phyloP scores from a whole-genome alignment of 192 early-diverging fungal genomes.

The Ambispora gerdemannii region DNA sequence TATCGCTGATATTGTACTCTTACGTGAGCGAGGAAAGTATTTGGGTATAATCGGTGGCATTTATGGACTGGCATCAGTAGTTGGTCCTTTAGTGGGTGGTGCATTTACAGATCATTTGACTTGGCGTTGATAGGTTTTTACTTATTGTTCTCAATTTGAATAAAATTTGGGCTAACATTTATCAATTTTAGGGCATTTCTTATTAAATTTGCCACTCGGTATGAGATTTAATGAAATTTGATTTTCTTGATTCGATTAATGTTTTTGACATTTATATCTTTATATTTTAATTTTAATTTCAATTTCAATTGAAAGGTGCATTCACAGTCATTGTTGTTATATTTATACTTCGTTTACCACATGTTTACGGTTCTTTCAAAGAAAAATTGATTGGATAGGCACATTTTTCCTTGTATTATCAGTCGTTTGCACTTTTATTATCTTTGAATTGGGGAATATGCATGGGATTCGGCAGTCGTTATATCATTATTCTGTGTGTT shows the following conservation, averaged over 20 bases:
- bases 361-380: constrained; percentile 39
- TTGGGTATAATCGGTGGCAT: constrained; percentile 54
- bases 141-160: constrained; percentile 32
- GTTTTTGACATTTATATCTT: constrained; percentile 32
- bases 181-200: constrained; percentile 25
- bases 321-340: constrained; percentile 58
- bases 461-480: constrained; percentile 61
- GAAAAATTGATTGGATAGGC: constrained; percentile 58
- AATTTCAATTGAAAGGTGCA: constrained; percentile 36
- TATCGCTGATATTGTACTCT: constrained; percentile 57
- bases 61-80: constrained; percentile 54
- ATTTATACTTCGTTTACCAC: constrained; percentile 53
- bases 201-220: constrained; percentile 10
- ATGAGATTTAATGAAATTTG: constrained; percentile 27
- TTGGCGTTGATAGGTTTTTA: constrained; percentile 48
- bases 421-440: constrained; percentile 57
- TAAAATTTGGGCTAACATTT: constrained; percentile 27
- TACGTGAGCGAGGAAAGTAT: constrained; percentile 54
- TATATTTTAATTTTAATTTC: constrained; percentile 35
- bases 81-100: constrained; percentile 44
- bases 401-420: constrained; percentile 55
- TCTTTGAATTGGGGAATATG: constrained; percentile 72
- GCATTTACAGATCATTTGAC: constrained; percentile 34
- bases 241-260: constrained; percentile 37
- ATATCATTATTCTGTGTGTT: constrained; percentile 54